Base-by-base conservation (phyloP, 208 protist genomes). In the Leishmania turanica region DNA sequence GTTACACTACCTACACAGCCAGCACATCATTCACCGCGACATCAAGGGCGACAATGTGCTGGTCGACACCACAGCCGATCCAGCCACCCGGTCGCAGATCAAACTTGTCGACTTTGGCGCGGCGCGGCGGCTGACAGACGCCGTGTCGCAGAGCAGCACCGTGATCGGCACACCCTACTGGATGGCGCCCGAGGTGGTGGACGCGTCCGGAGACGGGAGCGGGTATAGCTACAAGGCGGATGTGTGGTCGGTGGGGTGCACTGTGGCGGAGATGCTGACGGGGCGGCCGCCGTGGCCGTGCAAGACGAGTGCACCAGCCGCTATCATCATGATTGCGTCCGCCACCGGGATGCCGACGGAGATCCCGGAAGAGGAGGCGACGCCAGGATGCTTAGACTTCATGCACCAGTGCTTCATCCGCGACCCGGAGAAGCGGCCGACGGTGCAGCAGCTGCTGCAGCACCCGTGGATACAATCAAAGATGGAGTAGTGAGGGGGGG, bases 221-320 rank as follows among this genome's bases (percentile, higher is more conserved):
- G 95, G 95, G 15, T 97, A 97, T 86, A 96, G 92, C 83, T 97
- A 96, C 88, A 97, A 98, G 90, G 95, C 95, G 0, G 96, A 98
- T 75, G 95, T 98, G n/a, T 98, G 96, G 95, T 98, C 95, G 19
- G 92, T 97, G 9, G 96, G 96, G 47, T 98, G 95, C 79, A 98
- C 96, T 3, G 95, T 98, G 64, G 93, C 93, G 58, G 95, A 98
- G 89, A 98, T 98, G 95, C 80, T 97, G 31, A 98, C 96, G 21
- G 96, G 96, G 45, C 93, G 91, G 84, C 96, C 96, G 53, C 96
- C 96, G 75, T 98, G 95, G 94, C 91, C 96, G 37, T 91, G 79
- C 78, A 85, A 89, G 62, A 82, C 91, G 37, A 98, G 95, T 78
- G 93, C 92, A 2, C 91, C 95, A 9, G 89, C 93, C 9, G 92